phyloP scores from a whole-genome alignment of 495 filamentous ascomycete species.

The Clohesyomyces aquaticus region DNA sequence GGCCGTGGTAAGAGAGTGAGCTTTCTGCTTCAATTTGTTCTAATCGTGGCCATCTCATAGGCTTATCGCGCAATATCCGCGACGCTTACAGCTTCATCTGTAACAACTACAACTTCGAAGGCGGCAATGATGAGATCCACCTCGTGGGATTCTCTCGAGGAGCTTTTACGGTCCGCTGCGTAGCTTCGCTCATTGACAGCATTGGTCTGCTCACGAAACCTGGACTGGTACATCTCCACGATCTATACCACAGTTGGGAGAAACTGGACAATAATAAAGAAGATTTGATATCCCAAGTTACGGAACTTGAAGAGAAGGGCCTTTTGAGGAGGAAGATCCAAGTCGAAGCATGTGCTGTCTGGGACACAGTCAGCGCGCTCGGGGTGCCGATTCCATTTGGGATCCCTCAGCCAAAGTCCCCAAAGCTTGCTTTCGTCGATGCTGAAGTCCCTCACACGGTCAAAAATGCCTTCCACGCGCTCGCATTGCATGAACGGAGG shows the following conservation, averaged over 20 bases:
- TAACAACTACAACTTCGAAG: conserved; percentile 54
- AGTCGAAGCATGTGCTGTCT: conserved; percentile 59
- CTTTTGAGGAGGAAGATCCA: conserved; percentile 14
- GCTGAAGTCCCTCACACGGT: conserved; percentile 22
- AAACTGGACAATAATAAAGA: too few relatives aligned
- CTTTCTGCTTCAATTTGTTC: background rate
- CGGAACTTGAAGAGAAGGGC: conserved; percentile 4
- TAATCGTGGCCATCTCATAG: background rate
- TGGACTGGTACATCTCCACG: conserved; percentile 37
- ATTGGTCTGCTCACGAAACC: conserved; percentile 48
- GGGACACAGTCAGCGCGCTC: conserved; percentile 59
- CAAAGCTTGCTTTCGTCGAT: conserved; percentile 6
- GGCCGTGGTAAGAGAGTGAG: background rate
- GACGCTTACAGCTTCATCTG: conserved; percentile 54
- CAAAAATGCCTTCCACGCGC: conserved; percentile 61
- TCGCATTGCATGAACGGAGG: conserved; percentile 59
- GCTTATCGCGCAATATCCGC: conserved; percentile 48
- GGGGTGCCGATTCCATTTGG: conserved; percentile 34
- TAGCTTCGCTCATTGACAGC: conserved; percentile 56
- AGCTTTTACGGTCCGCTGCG: conserved; percentile 58
- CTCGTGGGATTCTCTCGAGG: conserved; percentile 64
- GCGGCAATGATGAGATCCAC: conserved; percentile 52
- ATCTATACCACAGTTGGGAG: conserved; percentile 35
- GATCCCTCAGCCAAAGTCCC: background rate
- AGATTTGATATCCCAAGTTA: too few relatives aligned